These are phyloP conservation scores for Lenzites betulinus DNA, from an alignment of 768 basidiomycete genomes.

Conservation along the genomic window DNA sequence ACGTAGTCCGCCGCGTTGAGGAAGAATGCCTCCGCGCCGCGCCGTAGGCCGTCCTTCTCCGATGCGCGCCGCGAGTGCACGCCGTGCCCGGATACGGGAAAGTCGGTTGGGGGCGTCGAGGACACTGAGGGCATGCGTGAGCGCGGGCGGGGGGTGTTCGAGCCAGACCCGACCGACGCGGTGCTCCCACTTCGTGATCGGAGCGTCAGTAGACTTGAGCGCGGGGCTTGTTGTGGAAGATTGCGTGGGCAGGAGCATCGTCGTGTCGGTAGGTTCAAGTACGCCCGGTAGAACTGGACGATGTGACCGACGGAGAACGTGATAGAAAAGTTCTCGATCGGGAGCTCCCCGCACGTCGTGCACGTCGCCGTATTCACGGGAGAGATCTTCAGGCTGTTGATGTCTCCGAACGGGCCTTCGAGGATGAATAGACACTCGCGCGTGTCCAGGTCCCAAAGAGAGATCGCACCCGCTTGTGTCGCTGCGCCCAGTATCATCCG, in stretches of 20 bases:
- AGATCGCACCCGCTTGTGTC: conserved; percentile 67
- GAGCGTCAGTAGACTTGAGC: conserved; percentile 50
- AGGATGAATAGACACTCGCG: conserved; percentile 64
- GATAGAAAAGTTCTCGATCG: conserved; percentile 64
- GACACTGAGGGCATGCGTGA: conserved; percentile 50
- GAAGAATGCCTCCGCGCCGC: conserved; percentile 26
- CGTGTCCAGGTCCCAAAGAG: conserved; percentile 74
- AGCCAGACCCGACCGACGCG: conserved; percentile 44
- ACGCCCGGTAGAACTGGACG: conserved; percentile 67
- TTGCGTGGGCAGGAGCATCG: conserved; percentile 67
- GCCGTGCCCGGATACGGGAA: conserved; percentile 82
- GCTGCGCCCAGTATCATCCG: conserved; percentile 61
- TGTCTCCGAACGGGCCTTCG: conserved; percentile 57
- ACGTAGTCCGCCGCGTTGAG: conserved; percentile 30
- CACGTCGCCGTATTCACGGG: conserved; percentile 60
- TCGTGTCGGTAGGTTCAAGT: conserved; percentile 53
- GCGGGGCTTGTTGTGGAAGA: conserved; percentile 45
- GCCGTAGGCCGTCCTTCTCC: conserved; percentile 48
- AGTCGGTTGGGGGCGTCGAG: conserved; percentile 45
- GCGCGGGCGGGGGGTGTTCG: conserved; percentile 51
- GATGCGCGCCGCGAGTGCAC: conserved; percentile 72
- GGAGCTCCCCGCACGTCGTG: conserved; percentile 67
- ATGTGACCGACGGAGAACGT: conserved; percentile 66
- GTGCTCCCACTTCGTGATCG: conserved; percentile 68
- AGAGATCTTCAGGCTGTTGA: conserved; percentile 63